Evolutionary conservation across 768 basidiomycete genomes (phyloP).

Genomic region (Kwoniella pini): DNA sequence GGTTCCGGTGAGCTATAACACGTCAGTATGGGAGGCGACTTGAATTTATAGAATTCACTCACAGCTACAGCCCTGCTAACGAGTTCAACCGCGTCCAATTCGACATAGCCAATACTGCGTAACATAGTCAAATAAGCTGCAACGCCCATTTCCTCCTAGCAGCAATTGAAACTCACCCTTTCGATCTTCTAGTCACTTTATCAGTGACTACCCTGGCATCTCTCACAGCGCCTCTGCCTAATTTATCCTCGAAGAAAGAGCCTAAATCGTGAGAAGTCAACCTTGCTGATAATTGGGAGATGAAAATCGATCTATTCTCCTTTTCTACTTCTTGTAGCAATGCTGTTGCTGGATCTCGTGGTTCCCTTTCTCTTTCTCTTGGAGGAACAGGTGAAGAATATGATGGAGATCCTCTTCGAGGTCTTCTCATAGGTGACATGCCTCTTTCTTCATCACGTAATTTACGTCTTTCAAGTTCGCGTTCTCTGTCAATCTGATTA

Average conservation of each 20-base stretch:
- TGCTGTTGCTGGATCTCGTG: conserved; percentile 20
- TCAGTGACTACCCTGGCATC: conserved; percentile 97
- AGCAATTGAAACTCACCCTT: conserved; percentile 67
- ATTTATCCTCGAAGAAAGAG: conserved; percentile 96
- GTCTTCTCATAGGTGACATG: conserved; percentile 11
- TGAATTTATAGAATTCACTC: conserved; percentile 6
- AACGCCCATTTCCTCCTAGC: not conserved
- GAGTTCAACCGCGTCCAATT: conserved; percentile 84
- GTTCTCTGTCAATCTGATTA: conserved; percentile 33
- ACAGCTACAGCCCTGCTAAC: conserved; percentile 82
- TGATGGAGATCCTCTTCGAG: conserved; percentile 30
- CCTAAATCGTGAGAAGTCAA: conserved; percentile 96
- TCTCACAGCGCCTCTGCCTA: conserved; percentile 89
- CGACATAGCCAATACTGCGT: conserved; percentile 92
- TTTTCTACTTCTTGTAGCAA: conserved; percentile 88
- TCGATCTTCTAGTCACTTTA: conserved; percentile 89
- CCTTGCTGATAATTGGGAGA: conserved; percentile 95
- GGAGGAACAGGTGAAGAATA: conserved; percentile 16
- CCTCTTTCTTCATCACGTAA: conserved; percentile 12
- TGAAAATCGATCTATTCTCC: conserved; percentile 97
- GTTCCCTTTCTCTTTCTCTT: conserved; percentile 12
- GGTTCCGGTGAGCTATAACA: conserved; percentile 71
- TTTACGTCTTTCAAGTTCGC: conserved; percentile 27
- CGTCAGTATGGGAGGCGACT: conserved; percentile 11
- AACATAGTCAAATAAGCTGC: conserved; percentile 6